Evolutionary conservation across 768 basidiomycete species (phyloP).

Genomic region (Mycena sanguinolenta): DNA sequence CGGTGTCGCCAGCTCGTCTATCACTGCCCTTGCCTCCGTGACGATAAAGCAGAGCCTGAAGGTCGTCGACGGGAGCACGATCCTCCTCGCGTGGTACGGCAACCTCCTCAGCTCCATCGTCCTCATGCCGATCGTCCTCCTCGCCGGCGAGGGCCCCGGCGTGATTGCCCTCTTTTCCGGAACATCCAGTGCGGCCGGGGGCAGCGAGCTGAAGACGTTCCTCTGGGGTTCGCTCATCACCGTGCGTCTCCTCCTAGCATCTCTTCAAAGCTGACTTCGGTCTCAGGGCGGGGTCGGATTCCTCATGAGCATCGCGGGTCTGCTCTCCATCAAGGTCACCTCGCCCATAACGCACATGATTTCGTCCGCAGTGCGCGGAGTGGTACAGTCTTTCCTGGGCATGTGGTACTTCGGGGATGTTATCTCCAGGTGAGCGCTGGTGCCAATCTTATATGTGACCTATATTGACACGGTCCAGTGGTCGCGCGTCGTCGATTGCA

Average conservation of each 20-base stretch:
- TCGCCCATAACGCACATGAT: slow-evolving; percentile 88
- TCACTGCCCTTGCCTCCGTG: slow-evolving; percentile 85
- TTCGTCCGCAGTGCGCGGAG: slow-evolving; percentile 82
- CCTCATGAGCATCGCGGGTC: slow-evolving; percentile 81
- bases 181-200: slow-evolving; percentile 33
- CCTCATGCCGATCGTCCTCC: slow-evolving; percentile 68
- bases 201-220: slow-evolving; percentile 57
- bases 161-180: slow-evolving; percentile 31
- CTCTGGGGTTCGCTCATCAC: slow-evolving; percentile 72
- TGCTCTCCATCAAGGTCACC: slow-evolving; percentile 84
- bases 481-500: slow-evolving; percentile 70
- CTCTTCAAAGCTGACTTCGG: neutral
- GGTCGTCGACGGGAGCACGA: slow-evolving; percentile 77
- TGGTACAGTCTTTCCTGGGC: slow-evolving; percentile 74
- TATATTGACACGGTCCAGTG: slow-evolving; percentile 50
- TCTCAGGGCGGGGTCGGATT: slow-evolving; percentile 76
- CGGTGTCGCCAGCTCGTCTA: slow-evolving; percentile 76
- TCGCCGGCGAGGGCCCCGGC: slow-evolving; percentile 70
- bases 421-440: slow-evolving; percentile 64
- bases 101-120: slow-evolving; percentile 75
- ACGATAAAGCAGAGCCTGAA: slow-evolving; percentile 82
- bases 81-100: slow-evolving; percentile 82
- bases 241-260: slow-evolving; percentile 47
- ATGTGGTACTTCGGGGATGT: slow-evolving; percentile 73
- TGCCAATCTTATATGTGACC: neutral